These are phyloP conservation scores for Aspergillus ostianus DNA, from an alignment of 495 filamentous ascomycete genomes.

Conservation along the genomic window DNA sequence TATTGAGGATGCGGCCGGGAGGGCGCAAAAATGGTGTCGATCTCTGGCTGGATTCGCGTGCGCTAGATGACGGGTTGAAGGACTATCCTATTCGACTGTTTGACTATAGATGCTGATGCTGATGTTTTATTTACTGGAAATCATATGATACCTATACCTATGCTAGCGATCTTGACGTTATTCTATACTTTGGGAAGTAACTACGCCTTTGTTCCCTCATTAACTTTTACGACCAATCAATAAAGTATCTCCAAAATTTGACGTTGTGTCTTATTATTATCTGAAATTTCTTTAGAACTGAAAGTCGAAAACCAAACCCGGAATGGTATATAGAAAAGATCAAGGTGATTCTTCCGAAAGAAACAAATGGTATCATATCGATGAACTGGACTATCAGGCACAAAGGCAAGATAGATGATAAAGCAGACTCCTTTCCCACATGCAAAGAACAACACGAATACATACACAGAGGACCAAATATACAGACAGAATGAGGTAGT, in stretches of 20 bases:
- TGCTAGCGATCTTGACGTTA: not conserved
- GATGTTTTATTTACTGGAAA: not conserved
- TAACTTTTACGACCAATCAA: no score
- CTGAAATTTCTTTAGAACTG: not conserved
- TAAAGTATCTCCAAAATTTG: no score
- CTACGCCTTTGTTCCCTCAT: no score
- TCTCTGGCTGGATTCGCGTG: no score
- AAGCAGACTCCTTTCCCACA: not conserved
- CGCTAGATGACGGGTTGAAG: no score
- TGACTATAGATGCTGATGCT: not conserved
- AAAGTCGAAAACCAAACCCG: not conserved
- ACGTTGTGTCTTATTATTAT: no score
- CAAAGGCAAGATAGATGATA: not conserved
- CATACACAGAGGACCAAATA: not conserved
- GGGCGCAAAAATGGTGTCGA: no score
- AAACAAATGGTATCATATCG: not conserved
- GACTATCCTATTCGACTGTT: not conserved
- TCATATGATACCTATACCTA: not conserved
- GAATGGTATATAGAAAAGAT: not conserved
- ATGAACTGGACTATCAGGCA: not conserved
- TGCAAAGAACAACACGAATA: not conserved
- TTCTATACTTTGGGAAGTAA: not conserved
- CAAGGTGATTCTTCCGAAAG: not conserved
- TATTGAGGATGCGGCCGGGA: no score
- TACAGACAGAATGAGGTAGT: not conserved